phyloP scores from a whole-genome alignment of 2,329 filamentous ascomycete genomes.

The Cladosporium halotolerans region DNA sequence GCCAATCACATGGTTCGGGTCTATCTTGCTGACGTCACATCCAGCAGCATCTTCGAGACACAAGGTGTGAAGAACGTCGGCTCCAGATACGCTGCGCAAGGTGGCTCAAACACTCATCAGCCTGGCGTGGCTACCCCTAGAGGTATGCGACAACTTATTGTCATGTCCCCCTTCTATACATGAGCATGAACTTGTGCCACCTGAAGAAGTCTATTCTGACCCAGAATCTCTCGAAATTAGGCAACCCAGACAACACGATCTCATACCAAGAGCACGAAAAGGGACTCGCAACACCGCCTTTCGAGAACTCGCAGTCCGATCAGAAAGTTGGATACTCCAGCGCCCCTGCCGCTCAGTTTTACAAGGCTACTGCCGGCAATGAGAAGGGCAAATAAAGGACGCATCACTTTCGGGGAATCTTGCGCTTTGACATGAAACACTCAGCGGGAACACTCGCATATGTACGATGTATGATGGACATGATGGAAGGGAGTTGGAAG shows the following conservation, averaged over 20 bases:
- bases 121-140: slow-evolving; percentile 30
- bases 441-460: background rate
- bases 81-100: slow-evolving; percentile 29
- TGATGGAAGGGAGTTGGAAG: too few species aligned
- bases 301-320: slow-evolving; percentile 26
- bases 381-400: slow-evolving; percentile 30
- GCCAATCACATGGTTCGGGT: background rate
- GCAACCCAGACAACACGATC: slow-evolving; percentile 20
- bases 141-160: slow-evolving; percentile 20
- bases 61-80: slow-evolving; percentile 30
- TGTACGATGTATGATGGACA: background rate
- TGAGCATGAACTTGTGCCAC: background rate
- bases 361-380: slow-evolving; percentile 28
- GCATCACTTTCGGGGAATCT: too few species aligned
- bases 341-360: slow-evolving; percentile 23
- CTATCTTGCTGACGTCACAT: slow-evolving; percentile 5
- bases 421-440: background rate
- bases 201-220: background rate
- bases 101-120: slow-evolving; percentile 29
- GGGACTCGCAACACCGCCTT: slow-evolving; percentile 28
- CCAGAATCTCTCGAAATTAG: slow-evolving; percentile 8
- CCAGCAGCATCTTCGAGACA: slow-evolving; percentile 29
- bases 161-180: background rate
- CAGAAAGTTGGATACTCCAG: slow-evolving; percentile 22
- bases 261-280: slow-evolving; percentile 23